Conservation (phyloP, 2,329 filamentous ascomycete species). For the Fusarium denticulatum region DNA sequence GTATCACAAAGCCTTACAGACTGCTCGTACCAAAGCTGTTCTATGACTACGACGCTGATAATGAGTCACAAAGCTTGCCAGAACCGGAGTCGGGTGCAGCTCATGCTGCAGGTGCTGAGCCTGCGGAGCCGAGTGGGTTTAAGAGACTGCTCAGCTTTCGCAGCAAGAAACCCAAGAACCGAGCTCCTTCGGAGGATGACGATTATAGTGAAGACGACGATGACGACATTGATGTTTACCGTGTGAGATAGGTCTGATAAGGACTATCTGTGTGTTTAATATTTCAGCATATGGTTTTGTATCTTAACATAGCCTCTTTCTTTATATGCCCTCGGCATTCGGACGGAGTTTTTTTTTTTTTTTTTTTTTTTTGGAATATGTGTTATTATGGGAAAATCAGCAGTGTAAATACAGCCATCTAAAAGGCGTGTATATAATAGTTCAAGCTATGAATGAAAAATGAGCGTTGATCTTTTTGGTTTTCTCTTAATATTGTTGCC, state of each 20-base stretch:
- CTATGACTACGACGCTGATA: slow-evolving; percentile 62
- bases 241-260: slow-evolving; percentile 22
- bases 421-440: slow-evolving; percentile 20
- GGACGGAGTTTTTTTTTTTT: slow-evolving; percentile 5
- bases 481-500: neutral
- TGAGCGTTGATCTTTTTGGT: neutral
- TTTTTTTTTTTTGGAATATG: slow-evolving; percentile 15
- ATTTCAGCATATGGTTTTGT: slow-evolving; percentile 6
- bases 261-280: slow-evolving; percentile 12
- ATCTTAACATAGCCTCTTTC: slow-evolving; percentile 8
- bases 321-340: slow-evolving; percentile 18
- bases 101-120: slow-evolving; percentile 16
- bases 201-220: slow-evolving; percentile 44
- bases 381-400: slow-evolving; percentile 16
- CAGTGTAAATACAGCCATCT: slow-evolving; percentile 13
- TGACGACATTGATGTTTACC: slow-evolving; percentile 37
- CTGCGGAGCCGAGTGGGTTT: slow-evolving; percentile 50
- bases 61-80: slow-evolving; percentile 53
- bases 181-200: slow-evolving; percentile 33
- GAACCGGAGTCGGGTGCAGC: slow-evolving; percentile 22
- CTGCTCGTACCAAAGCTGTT: slow-evolving; percentile 83
- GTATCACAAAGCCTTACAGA: slow-evolving; percentile 87
- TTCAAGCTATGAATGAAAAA: slow-evolving; percentile 12
- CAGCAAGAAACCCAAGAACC: slow-evolving; percentile 49
- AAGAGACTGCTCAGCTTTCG: slow-evolving; percentile 59